Evolutionary conservation across 176 grass and related monocot species (phyloP), one percentile per base, ranked within the genome.

Genomic region (Juncus effusus): DNA sequence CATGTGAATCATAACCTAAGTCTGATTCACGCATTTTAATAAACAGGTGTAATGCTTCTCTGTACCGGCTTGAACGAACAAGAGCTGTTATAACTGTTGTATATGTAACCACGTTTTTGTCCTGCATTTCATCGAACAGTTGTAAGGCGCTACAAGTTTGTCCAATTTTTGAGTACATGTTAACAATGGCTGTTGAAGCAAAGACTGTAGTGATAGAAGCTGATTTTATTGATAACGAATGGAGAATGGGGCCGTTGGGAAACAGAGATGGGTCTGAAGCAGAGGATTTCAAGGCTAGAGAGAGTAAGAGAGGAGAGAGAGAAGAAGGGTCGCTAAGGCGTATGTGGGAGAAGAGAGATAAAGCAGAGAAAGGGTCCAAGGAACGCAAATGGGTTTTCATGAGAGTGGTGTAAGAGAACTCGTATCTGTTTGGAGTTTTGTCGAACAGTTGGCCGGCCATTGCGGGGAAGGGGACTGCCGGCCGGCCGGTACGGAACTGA

Each of bases 121-220:
- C 3, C 12, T 76, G 74, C 74, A 64, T 91, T 69, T 87, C 74
- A 35, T 87, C 80, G 65, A 91, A 76, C 70, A 81, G 14, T 35
- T 44, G 62, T 10, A 84, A 63, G 42, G 74, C 77, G 35, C 40
- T 16, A 0, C 8, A 12, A 10, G 72, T 56, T 16, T 39, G 4
- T 6, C 88, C 80, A 3, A 51, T 44, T 57, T 87, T 91, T 53
- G 83, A 81, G 60, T 81, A 91, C 36, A 74, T 79, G 60, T 86
- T 73, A 0, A 82, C 74, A 7, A 91, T 70, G 16, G 69, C 68
- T 0, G 87, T 91, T 62, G 67, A 57, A 3, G 78, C 80, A 64
- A 81, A 87, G 10, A 91, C 69, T 10, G 83, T 83, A 12, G 42
- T 51, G 0, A 60, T n/a, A 59, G 68, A 40, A 13, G 45, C 69